Conservation (phyloP, 345 rosid genomes). For the Syzygium aqueum region DNA sequence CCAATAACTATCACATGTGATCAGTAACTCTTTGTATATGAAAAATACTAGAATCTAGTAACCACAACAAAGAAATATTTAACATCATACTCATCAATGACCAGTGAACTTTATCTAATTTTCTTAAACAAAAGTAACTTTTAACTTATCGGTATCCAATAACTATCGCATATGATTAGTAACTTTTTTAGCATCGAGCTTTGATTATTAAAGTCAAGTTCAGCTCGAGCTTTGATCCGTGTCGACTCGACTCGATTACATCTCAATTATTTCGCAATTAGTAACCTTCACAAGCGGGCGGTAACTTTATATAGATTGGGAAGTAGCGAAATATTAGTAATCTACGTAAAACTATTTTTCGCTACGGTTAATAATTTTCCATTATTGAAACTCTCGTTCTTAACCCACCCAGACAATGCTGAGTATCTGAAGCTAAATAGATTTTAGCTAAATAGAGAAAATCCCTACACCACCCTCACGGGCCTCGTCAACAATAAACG, state of each 20-base stretch:
- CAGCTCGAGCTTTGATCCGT: background rate
- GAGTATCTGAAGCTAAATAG: background rate
- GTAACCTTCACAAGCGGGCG: background rate
- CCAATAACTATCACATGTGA: too few relatives aligned
- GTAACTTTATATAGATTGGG: background rate
- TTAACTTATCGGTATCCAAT: background rate
- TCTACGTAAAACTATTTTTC: background rate
- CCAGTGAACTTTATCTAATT: background rate
- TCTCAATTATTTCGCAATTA: background rate
- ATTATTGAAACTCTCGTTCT: background rate
- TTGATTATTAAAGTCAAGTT: background rate
- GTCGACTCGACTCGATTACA: background rate
- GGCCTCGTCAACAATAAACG: background rate
- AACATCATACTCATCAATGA: background rate
- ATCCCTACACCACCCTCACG: background rate
- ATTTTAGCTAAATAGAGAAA: background rate
- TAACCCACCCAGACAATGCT: background rate
- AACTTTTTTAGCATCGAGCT: background rate
- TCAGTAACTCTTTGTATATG: too few relatives aligned
- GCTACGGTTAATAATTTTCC: background rate
- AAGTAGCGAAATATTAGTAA: background rate
- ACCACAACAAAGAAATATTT: too few relatives aligned
- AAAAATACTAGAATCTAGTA: too few relatives aligned
- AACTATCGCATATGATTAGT: too few relatives aligned
- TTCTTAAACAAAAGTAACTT: background rate